These are phyloP conservation scores for Fusarium sp. DNA, from an alignment of 2,329 filamentous ascomycete species.

Conservation along the genomic window DNA sequence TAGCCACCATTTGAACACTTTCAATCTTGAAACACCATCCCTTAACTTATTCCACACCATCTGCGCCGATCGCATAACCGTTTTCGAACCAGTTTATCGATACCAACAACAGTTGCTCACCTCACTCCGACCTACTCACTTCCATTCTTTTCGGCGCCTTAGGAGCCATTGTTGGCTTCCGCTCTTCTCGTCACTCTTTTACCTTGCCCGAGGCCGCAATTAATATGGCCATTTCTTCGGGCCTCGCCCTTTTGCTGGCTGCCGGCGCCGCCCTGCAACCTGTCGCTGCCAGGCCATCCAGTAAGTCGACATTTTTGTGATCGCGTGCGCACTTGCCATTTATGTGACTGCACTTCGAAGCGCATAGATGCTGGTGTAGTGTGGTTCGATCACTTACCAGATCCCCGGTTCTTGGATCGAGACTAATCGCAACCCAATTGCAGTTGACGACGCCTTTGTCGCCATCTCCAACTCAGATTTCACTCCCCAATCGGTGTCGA, in stretches of 20 bases:
- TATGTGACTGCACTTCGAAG: neutral
- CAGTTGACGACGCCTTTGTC: constrained; percentile 34
- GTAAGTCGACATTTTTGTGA: constrained; percentile 28
- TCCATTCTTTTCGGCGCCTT: constrained; percentile 6
- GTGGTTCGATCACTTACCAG: neutral
- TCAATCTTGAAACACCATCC: neutral
- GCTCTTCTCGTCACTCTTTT: constrained; percentile 4
- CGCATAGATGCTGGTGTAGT: constrained; percentile 6
- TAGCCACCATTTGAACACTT: neutral
- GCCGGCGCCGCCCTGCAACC: constrained; percentile 41
- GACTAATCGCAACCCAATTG: constrained; percentile 32
- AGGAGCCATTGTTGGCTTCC: constrained; percentile 8
- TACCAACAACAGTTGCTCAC: neutral
- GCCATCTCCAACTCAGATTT: constrained; percentile 37
- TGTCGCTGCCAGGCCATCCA: constrained; percentile 34
- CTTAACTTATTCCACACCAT: neutral
- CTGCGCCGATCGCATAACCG: constrained; percentile 2
- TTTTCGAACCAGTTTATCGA: constrained; percentile 20
- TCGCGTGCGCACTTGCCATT: neutral
- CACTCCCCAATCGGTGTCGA: constrained; percentile 29
- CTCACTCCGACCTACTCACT: constrained; percentile 3
- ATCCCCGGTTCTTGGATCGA: neutral
- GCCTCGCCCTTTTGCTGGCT: constrained; percentile 46
- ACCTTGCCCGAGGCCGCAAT: constrained; percentile 4
- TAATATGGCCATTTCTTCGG: constrained; percentile 43